Evolutionary conservation across 2,329 filamentous ascomycete species (phyloP), one percentile per base, ranked within the genome.

Genomic region (Lojkania enalia): DNA sequence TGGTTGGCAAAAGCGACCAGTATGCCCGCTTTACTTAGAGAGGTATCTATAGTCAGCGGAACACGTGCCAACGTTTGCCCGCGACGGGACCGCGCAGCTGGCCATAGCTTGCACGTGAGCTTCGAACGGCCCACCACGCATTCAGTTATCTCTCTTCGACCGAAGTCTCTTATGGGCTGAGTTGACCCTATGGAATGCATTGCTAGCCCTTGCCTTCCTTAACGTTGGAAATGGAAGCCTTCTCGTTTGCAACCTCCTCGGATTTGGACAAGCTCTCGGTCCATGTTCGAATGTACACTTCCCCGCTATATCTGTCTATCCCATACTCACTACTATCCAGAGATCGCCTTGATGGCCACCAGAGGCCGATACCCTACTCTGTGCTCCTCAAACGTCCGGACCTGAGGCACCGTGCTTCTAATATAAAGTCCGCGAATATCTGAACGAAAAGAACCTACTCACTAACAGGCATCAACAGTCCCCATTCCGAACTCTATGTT

Each of bases 201-300:
- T 57, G 59, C 57, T 46, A 35, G 33, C 30, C 52, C 44, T 33
- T 16, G 9, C 38, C 55, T 51, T 39, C 53, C 52, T 31, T 53
- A 46, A 48, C 50, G 49, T 53, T 47, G 55, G 53, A 51, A 32
- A 96, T 96, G 90, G 94, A 99, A 73, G 87, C 91, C 40, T 96
- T 96, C 72, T 95, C 91, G 20, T 97, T 97, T 75, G 91, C 90
- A 57, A 89, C 85, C 64, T 96, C 94, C 48, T 87, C 90, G 55
- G 84, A 88, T 70, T 79, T 97, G 58, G 80, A 90, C 58, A 54
- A 63, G 44, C 82, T 91, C 54, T 83, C 87, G 15, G 76, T 85
- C 42, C 76, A 78, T 58, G 73, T 85, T 51, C 82, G 80, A 71
- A 81, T 86, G 83, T 85, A 73, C 15, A 4, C 13, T 14, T 9